Percentiles rank a stretch among this genome's conserved stretches.
These are phyloP conservation scores for Dunaliella primolecta DNA, from an alignment of 139 green algal genomes.

Conservation along the genomic window DNA sequence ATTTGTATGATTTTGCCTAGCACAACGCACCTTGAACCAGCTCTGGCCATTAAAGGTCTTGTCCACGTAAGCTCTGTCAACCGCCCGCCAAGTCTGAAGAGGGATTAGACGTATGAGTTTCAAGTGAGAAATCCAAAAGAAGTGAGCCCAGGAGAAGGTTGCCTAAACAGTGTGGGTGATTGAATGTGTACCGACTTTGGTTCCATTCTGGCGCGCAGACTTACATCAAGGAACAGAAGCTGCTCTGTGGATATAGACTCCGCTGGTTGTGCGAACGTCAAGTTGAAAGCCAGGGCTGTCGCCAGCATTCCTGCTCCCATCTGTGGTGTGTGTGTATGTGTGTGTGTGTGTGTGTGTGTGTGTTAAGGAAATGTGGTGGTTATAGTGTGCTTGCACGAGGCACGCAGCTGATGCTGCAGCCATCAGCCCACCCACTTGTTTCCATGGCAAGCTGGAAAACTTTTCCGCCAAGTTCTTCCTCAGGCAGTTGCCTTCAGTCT, in stretches of 20 bases:
- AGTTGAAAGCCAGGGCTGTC: neutral
- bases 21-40: constrained; percentile 82
- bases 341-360: too few species aligned
- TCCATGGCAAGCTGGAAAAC: too few species aligned
- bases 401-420: too few species aligned
- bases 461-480: too few species aligned
- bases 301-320: neutral
- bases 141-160: neutral
- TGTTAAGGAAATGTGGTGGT: too few species aligned
- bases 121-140: neutral
- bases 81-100: constrained; percentile 80
- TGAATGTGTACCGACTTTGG: too few species aligned
- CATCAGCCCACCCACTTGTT: too few species aligned
- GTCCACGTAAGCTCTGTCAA: constrained; percentile 96
- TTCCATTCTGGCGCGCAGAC: neutral
- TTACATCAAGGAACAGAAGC: constrained; percentile 89
- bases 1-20: too few species aligned
- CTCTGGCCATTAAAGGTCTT: constrained; percentile 94
- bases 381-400: too few species aligned
- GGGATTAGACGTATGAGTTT: neutral
- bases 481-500: too few species aligned
- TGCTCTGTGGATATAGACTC: constrained; percentile 85
- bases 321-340: too few species aligned
- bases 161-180: neutral
- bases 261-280: constrained; percentile 8